Evolutionary conservation across 225 moss, liverwort and hornwort species (phyloP).

Genomic region (Takakia lepidozioides): DNA sequence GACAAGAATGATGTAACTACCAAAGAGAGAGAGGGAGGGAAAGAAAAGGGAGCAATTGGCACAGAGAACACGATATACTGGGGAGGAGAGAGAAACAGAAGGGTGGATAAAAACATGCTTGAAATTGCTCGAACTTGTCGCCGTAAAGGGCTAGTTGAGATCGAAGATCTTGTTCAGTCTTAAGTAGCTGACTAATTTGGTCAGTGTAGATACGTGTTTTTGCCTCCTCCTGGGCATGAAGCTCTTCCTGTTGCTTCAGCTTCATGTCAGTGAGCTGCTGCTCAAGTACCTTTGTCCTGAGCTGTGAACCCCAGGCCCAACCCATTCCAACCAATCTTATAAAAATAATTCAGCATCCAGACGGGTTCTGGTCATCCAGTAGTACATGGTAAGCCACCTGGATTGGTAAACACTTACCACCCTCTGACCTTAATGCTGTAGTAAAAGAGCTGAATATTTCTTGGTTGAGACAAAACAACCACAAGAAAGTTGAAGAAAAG

Average conservation of each 20-base stretch:
- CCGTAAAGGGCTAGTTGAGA: slow-evolving; percentile 87
- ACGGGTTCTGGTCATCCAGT: too few relatives aligned
- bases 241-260: slow-evolving; percentile 90
- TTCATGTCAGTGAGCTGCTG: slow-evolving; percentile 93
- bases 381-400: too few relatives aligned
- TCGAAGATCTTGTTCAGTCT: slow-evolving; percentile 86
- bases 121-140: slow-evolving; percentile 97
- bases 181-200: slow-evolving; percentile 72
- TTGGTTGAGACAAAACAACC: too few relatives aligned
- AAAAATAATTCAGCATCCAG: too few relatives aligned
- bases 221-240: slow-evolving; percentile 69
- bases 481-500: too few relatives aligned
- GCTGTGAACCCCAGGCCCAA: slow-evolving; percentile 27
- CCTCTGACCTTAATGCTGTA: too few relatives aligned
- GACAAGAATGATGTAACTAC: too few relatives aligned
- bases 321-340: not conserved
- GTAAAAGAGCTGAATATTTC: too few relatives aligned
- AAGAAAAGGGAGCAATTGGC: too few relatives aligned
- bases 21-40: too few relatives aligned
- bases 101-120: slow-evolving; percentile 33
- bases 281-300: slow-evolving; percentile 81
- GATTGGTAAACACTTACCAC: too few relatives aligned
- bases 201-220: slow-evolving; percentile 78
- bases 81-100: slow-evolving; percentile 4
- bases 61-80: too few relatives aligned